phyloP scores from a whole-genome alignment of 192 early-diverging fungal species.

The Coemansia sp. region DNA sequence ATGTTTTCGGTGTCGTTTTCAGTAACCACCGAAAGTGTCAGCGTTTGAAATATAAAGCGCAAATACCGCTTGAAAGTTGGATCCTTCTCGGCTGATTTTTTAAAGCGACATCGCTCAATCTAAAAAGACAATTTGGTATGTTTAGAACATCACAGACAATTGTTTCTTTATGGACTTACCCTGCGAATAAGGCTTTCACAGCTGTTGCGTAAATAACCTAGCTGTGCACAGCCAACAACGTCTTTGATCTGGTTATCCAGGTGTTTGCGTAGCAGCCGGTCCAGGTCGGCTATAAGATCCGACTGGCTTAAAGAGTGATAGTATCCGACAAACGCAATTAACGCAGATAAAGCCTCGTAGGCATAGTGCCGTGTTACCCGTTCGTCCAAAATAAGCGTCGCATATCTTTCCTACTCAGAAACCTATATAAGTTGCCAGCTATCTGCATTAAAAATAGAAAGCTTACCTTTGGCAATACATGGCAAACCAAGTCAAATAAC shows the following conservation, averaged over 20 bases:
- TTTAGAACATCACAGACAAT: neutral
- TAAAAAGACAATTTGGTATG: constrained; percentile 3
- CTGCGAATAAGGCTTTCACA: neutral
- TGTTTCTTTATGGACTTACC: constrained; percentile 3
- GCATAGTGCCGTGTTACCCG: constrained; percentile 15
- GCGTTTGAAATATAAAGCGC: constrained; percentile 18
- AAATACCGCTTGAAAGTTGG: constrained; percentile 18
- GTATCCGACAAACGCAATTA: constrained; percentile 36
- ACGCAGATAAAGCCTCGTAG: constrained; percentile 23
- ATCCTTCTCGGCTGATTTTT: constrained; percentile 7
- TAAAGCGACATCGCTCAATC: constrained; percentile 24
- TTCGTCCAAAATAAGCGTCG: constrained; percentile 15
- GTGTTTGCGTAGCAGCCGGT: neutral
- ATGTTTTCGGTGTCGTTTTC: constrained; percentile 27
- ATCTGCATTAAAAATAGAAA: neutral
- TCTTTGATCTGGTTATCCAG: neutral
- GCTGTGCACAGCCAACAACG: neutral
- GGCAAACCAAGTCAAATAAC: constrained; percentile 26
- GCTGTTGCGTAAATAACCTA: neutral
- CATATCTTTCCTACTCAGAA: neutral
- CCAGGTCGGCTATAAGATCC: constrained; percentile 17
- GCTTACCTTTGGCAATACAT: constrained; percentile 37
- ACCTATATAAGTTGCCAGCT: neutral
- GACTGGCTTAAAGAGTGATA: constrained; percentile 25
- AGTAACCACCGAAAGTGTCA: constrained; percentile 25